Evolutionary conservation across 345 rosid species (phyloP), one percentile per base, ranked within the genome.

Genomic region (Microthlaspi erraticum): DNA sequence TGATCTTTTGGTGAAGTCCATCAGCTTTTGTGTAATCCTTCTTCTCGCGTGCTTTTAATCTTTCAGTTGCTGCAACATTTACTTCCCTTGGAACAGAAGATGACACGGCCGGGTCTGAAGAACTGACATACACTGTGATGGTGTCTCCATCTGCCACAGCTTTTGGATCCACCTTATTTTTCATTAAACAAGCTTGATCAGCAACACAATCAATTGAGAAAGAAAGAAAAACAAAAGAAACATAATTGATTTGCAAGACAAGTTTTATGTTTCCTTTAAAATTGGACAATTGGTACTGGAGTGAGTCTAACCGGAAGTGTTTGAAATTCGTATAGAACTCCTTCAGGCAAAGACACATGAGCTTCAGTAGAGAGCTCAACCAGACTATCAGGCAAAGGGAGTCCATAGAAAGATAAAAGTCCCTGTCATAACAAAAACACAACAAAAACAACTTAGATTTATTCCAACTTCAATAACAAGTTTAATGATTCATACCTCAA

Each of bases 71-170:
- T 31, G 93, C 91, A 63, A 34, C 31, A 9, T 78, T 85, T 37
- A 91, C 90, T 3, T 80, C 85, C 76, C 44, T 67, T 1, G 97
- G 97, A 39, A 91, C 85, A 52, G 6, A 78, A 1, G 84, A 70
- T 12, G 96, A 83, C 72, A 91, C 97, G 18, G 83, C 58, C 0
- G 89, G 84, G 16, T 84, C 86, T 14, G 81, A 66, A 7, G 80
- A 50, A 77, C 81, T 82, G 36, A 89, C 97, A 33, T 84, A 93
- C 29, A 86, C 97, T 0, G 89, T 73, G 14, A 93, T 68, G n/a
- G 88, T 83, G 55, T 93, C 98, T 51, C 97, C 97, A 82, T 93
- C 98, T 1, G 90, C 55, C 42, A 93, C 81, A 37, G 87, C 84
- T 59, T 73, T 87, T 45, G 87, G 86, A 76, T 86, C 95, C 58